A percentile compares a stretch with the other conserved stretches of the same genome.
phyloP scores from a whole-genome alignment of 495 filamentous ascomycete genomes.

The Terfezia boudieri region DNA sequence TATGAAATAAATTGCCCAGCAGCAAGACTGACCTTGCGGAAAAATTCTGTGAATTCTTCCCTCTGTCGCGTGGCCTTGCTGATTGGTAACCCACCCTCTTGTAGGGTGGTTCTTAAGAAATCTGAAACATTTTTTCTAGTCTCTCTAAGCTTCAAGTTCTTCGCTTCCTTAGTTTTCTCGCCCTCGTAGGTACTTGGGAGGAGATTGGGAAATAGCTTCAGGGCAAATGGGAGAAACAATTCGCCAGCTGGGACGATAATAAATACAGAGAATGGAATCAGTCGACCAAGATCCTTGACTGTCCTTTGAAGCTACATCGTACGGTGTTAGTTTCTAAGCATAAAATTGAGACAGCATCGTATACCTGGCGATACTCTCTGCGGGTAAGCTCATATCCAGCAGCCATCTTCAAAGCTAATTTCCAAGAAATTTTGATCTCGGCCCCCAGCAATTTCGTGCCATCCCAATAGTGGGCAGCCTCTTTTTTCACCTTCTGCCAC shows the following conservation, averaged over 20 bases:
- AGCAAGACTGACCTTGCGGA: slow-evolving; percentile 49
- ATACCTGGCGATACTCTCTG: slow-evolving; percentile 67
- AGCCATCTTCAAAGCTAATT: slow-evolving; percentile 88
- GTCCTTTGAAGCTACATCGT: slow-evolving; percentile 52
- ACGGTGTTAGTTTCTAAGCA: not conserved
- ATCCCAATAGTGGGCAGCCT: slow-evolving; percentile 91
- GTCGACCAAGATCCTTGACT: slow-evolving; percentile 72
- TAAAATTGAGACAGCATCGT: slow-evolving; percentile 2
- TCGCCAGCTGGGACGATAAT: slow-evolving; percentile 93
- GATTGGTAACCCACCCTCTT: slow-evolving; percentile 77
- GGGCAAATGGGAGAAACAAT: slow-evolving; percentile 73
- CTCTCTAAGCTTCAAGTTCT: slow-evolving; percentile 57
- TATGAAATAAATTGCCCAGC: not conserved
- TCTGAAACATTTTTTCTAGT: slow-evolving; percentile 85
- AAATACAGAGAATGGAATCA: slow-evolving; percentile 94
- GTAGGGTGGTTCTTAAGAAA: slow-evolving; percentile 74
- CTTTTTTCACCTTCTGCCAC: slow-evolving; percentile 79
- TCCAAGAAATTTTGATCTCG: slow-evolving; percentile 78
- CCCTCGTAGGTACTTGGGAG: slow-evolving; percentile 94
- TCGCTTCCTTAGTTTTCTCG: slow-evolving; percentile 68
- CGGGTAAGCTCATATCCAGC: slow-evolving; percentile 91
- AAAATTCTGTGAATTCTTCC: slow-evolving; percentile 93
- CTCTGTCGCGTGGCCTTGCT: slow-evolving; percentile 67
- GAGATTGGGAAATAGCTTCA: slow-evolving; percentile 89
- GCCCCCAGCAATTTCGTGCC: slow-evolving; percentile 91